Evolutionary conservation across 2,329 filamentous ascomycete species (phyloP).

Genomic region (Bipolaris victoriae): DNA sequence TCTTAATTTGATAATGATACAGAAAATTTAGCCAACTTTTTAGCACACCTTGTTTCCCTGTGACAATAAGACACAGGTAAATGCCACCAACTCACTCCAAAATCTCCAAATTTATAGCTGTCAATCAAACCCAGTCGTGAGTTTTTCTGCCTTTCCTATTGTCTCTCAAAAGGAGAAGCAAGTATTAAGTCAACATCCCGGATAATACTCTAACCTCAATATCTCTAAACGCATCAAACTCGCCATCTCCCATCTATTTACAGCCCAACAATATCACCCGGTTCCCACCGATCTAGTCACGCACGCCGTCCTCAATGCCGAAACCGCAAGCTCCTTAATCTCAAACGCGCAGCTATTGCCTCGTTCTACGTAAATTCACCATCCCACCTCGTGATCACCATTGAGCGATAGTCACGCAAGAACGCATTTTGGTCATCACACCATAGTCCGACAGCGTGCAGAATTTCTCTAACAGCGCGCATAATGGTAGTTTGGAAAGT

Average conservation of each 20-base stretch:
- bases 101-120: constrained; percentile 20
- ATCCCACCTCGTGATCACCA: constrained; percentile 45
- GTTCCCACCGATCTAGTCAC: constrained; percentile 50
- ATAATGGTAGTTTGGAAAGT: no score
- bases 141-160: not conserved
- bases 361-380: constrained; percentile 37
- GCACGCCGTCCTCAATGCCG: constrained; percentile 60
- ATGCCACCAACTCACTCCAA: constrained; percentile 45
- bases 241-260: constrained; percentile 38
- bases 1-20: constrained; percentile 53
- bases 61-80: constrained; percentile 12
- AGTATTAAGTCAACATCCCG: constrained; percentile 18
- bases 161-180: no score
- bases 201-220: constrained; percentile 46
- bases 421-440: constrained; percentile 51
- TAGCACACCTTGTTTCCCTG: constrained; percentile 55
- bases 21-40: constrained; percentile 51
- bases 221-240: constrained; percentile 40
- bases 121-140: not conserved
- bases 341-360: constrained; percentile 59
- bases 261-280: constrained; percentile 59
- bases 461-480: constrained; percentile 26
- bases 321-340: constrained; percentile 57
- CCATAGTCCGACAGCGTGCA: constrained; percentile 52
- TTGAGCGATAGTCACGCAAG: constrained; percentile 45